These are phyloP conservation scores for Trichaptum fuscoviolaceum DNA, from an alignment of 768 basidiomycete species.

Conservation along the genomic window DNA sequence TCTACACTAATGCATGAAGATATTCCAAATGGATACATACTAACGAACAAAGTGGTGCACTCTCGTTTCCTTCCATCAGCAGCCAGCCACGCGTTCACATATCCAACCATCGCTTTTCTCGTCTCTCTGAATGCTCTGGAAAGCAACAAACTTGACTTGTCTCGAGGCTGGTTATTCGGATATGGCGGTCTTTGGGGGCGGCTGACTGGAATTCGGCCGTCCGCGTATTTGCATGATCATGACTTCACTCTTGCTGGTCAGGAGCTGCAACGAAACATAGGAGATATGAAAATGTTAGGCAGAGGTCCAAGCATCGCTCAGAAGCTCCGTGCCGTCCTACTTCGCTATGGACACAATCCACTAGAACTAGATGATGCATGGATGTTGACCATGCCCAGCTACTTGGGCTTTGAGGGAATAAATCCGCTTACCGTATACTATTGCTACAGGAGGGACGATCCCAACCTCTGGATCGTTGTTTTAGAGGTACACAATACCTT, in stretches of 20 bases:
- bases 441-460: conserved; percentile 38
- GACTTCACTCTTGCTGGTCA: not conserved
- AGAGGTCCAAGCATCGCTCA: conserved; percentile 27
- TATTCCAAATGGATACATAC: conserved; percentile 33
- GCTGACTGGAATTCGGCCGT: conserved; percentile 41
- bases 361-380: conserved; percentile 45
- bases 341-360: conserved; percentile 21
- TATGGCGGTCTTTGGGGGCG: conserved; percentile 43
- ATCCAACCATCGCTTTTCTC: conserved; percentile 50
- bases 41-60: conserved; percentile 50
- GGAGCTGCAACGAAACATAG: not conserved
- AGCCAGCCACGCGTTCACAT: conserved; percentile 52
- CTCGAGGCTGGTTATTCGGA: conserved; percentile 45
- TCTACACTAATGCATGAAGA: not conserved
- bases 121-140: conserved; percentile 56
- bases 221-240: conserved; percentile 37
- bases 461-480: conserved; percentile 36
- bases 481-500: conserved; percentile 77
- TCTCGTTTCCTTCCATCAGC: conserved; percentile 42
- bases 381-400: conserved; percentile 73
- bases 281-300: not conserved
- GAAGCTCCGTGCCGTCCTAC: conserved; percentile 37
- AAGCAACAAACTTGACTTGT: conserved; percentile 38
- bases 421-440: conserved; percentile 70
- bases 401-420: conserved; percentile 61